phyloP scores from a whole-genome alignment of 1,139 yeast species.

The Meyerozyma athensensis region DNA sequence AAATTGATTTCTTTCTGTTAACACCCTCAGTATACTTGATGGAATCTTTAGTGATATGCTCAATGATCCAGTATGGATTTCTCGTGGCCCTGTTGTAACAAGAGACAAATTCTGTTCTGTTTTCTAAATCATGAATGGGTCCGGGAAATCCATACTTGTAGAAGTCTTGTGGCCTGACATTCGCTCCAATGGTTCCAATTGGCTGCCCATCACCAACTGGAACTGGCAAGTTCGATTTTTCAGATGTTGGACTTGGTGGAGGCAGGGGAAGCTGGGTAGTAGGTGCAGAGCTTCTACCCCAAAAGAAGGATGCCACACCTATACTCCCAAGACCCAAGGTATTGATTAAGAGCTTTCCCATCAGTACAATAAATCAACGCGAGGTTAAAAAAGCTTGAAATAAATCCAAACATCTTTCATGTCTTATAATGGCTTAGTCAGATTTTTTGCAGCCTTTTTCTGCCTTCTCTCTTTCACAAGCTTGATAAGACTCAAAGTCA shows the following conservation, averaged over 20 bases:
- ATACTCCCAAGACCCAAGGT: slow-evolving; percentile 34
- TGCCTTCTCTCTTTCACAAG: slow-evolving; percentile 20
- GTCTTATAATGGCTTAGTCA: not conserved
- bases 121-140: slow-evolving; percentile 79
- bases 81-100: slow-evolving; percentile 82
- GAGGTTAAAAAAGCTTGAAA: not conserved
- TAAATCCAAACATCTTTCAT: not conserved
- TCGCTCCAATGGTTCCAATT: slow-evolving; percentile 18
- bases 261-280: slow-evolving; percentile 11
- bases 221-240: slow-evolving; percentile 8
- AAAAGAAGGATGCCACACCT: slow-evolving; percentile 41
- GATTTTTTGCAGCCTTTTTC: slow-evolving; percentile 8
- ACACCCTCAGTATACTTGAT: slow-evolving; percentile 46
- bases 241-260: slow-evolving; percentile 10
- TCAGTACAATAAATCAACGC: slow-evolving; percentile 7
- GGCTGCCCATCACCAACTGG: slow-evolving; percentile 14
- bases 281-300: slow-evolving; percentile 31
- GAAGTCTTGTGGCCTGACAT: slow-evolving; percentile 66
- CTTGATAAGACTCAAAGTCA: slow-evolving; percentile 50
- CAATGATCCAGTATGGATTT: slow-evolving; percentile 87
- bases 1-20: slow-evolving; percentile 76
- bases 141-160: slow-evolving; percentile 94
- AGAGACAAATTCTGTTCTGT: slow-evolving; percentile 71
- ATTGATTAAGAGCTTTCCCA: slow-evolving; percentile 29
- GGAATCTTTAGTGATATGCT: slow-evolving; percentile 80